These are phyloP conservation scores for Metschnikowia matae DNA, from an alignment of 805 yeast genomes.

Conservation along the genomic window DNA sequence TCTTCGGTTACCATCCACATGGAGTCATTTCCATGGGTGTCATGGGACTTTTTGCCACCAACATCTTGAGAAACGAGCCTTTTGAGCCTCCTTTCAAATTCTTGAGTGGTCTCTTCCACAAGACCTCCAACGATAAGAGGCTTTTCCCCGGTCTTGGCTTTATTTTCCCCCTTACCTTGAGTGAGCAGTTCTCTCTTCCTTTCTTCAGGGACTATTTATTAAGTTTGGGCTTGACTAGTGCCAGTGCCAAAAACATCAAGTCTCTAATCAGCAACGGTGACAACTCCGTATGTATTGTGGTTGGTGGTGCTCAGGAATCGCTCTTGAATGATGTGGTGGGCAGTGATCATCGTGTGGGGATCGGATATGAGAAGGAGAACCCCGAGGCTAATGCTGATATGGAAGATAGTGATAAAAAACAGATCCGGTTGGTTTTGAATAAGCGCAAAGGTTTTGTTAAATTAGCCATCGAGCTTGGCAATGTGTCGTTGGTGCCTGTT, in stretches of 20 bases:
- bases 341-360: slow-evolving; percentile 29
- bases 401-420: slow-evolving; percentile 38
- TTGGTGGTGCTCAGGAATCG: slow-evolving; percentile 95
- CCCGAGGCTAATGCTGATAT: not conserved
- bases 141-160: slow-evolving; percentile 80
- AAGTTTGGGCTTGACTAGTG: slow-evolving; percentile 80
- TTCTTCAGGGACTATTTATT: slow-evolving; percentile 81
- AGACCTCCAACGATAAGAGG: slow-evolving; percentile 65
- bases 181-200: slow-evolving; percentile 80
- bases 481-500: slow-evolving; percentile 78
- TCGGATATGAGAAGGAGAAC: slow-evolving; percentile 23
- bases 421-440: slow-evolving; percentile 65
- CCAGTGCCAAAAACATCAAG: slow-evolving; percentile 67
- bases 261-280: slow-evolving; percentile 57
- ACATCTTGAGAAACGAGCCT: slow-evolving; percentile 41
- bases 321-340: slow-evolving; percentile 47
- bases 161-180: slow-evolving; percentile 70
- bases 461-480: slow-evolving; percentile 75
- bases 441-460: slow-evolving; percentile 86
- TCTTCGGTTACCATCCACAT: slow-evolving; percentile 94
- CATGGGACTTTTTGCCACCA: slow-evolving; percentile 75
- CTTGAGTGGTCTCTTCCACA: slow-evolving; percentile 41
- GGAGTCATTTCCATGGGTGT: slow-evolving; percentile 93
- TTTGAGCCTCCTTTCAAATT: slow-evolving; percentile 32
- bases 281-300: slow-evolving; percentile 80